Conservation (phyloP, 495 filamentous ascomycete genomes). For the Talaromyces thailandensis region DNA sequence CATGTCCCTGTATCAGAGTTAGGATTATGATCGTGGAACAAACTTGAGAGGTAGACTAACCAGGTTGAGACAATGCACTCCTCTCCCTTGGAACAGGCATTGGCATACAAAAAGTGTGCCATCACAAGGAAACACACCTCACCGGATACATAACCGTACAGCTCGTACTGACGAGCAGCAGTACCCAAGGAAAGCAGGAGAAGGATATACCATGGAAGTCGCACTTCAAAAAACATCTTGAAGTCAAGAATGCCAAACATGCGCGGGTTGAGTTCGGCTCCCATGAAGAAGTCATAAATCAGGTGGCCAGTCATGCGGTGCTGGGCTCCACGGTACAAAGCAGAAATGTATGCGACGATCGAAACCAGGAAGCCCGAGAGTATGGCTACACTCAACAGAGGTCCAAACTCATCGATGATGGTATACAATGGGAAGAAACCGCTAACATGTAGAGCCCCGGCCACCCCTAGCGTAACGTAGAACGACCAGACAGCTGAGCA, state of each 20-base stretch:
- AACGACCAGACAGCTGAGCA: conserved; percentile 84
- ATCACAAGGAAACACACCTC: conserved; percentile 83
- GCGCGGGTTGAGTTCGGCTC: conserved; percentile 89
- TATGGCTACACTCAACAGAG: conserved; percentile 81
- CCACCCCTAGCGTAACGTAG: conserved; percentile 71
- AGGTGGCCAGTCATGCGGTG: conserved; percentile 90
- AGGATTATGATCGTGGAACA: background rate
- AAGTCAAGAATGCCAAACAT: conserved; percentile 92
- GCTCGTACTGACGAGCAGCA: conserved; percentile 79
- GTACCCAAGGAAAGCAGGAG: conserved; percentile 69
- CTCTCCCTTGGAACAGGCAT: conserved; percentile 92
- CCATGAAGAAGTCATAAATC: conserved; percentile 98
- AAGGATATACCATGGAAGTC: conserved; percentile 93
- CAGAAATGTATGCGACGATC: conserved; percentile 71
- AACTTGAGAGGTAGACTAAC: conserved; percentile 23
- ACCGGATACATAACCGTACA: conserved; percentile 81
- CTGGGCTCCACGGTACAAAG: conserved; percentile 63
- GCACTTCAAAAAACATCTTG: conserved; percentile 99
- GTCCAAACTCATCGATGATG: conserved; percentile 91
- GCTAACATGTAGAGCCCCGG: conserved; percentile 61
- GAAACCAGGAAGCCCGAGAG: conserved; percentile 71
- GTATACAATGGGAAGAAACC: conserved; percentile 87
- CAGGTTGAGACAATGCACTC: conserved; percentile 88
- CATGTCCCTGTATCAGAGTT: conserved; percentile 60
- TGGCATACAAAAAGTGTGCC: conserved; percentile 93